These are phyloP conservation scores for Pythium dissimile DNA, from an alignment of 352 stramenopile genomes.

Conservation along the genomic window DNA sequence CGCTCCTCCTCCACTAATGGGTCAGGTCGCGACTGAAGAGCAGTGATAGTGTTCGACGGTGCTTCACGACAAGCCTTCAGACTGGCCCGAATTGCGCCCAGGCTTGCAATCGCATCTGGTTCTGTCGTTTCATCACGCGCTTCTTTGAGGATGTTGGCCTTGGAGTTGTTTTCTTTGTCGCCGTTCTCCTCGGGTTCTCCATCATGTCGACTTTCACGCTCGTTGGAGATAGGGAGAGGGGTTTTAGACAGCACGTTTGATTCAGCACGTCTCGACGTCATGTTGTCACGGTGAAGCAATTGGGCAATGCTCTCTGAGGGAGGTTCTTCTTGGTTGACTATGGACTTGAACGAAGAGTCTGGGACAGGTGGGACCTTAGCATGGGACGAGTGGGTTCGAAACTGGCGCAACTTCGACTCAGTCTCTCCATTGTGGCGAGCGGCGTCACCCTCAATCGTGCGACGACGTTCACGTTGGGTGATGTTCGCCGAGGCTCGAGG, in stretches of 20 bases:
- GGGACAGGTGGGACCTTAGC: slow-evolving; percentile 1
- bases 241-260: no score
- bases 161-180: slow-evolving; percentile 1
- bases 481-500: slow-evolving; percentile 34
- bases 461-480: slow-evolving; percentile 27
- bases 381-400: background rate
- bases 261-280: no score
- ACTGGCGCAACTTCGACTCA: no score
- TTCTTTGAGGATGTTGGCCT: background rate
- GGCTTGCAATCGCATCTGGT: background rate
- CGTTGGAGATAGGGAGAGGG: no score
- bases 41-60: background rate
- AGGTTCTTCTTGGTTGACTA: background rate
- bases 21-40: background rate
- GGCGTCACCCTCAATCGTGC: background rate
- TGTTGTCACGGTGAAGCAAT: background rate
- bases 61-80: background rate
- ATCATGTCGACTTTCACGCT: background rate
- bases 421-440: background rate
- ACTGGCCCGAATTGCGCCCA: background rate
- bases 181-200: background rate
- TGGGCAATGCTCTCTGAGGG: slow-evolving; percentile 8
- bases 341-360: no score
- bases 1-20: no score
- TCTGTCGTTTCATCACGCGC: background rate